Base-by-base conservation (phyloP, 495 filamentous ascomycete species). In the Lophiostoma macrostomum region DNA sequence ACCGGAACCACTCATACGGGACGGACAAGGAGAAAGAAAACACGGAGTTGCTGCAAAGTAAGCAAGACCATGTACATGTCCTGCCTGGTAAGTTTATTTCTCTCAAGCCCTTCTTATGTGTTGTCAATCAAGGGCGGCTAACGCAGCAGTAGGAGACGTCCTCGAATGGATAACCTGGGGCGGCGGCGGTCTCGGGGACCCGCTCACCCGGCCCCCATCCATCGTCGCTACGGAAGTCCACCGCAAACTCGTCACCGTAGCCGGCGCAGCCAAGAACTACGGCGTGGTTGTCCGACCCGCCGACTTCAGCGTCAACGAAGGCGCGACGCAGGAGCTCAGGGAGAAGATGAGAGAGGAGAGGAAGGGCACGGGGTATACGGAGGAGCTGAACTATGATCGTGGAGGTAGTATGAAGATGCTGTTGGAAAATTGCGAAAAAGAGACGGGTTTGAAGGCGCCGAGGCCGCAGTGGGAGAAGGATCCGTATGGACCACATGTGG, bases 401-500 rank as follows among this genome's bases (percentile, higher is more conserved):
- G 73, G 73, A 14, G 71, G 72, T 4, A 62, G 51, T 3, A 55
- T 73, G 41, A 69, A 69, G 23, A 54, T 63, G 31, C 45, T 75
- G 18, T 50, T 62, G 14, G 46, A 61, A n/a, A 59, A 60, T 0
- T 73, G 67, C 37, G 34, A 73, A 11, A 13, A 65, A 37, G 71
- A 76, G 47, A 76, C 72, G 0, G 72, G 73, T 0, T 51, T 76
- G 43, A 40, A 89, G 67, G 76, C 88, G 14, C 85, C 86, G 0
- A 82, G 86, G 19, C 67, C 68, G 45, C 76, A 73, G 39, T 90
- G 86, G 67, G 81, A 85, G 8, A 74, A 74, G 65, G 85, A 78
- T 7, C 82, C 82, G 53, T 56, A 76, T 4, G 87, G 87, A 19
- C 90, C 90, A 55, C 78, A 87, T 47, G 72, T 75, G 8, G 90